Percentiles rank a stretch among this genome's conserved stretches.
Conservation (phyloP, 768 basidiomycete genomes). For the Mycena venus region DNA sequence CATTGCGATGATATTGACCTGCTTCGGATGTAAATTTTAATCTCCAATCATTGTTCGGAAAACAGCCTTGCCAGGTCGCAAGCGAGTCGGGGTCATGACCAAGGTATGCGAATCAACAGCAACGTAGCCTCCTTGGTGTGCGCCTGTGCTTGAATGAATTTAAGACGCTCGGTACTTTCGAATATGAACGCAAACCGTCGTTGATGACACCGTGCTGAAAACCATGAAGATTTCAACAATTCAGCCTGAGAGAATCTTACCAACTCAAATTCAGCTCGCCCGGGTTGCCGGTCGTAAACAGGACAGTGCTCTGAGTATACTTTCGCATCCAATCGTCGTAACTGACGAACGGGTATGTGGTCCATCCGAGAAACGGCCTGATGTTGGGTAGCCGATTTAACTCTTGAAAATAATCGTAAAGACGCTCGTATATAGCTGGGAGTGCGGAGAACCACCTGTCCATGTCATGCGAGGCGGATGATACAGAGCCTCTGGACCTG, state of each 20-base stretch:
- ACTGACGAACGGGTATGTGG: slow-evolving; percentile 10
- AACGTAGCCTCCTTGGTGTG: slow-evolving; percentile 29
- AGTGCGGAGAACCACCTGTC: slow-evolving; percentile 24
- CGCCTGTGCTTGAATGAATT: not conserved
- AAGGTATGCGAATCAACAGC: slow-evolving; percentile 26
- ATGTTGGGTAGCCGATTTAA: slow-evolving; percentile 25
- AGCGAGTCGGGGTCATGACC: slow-evolving; percentile 25
- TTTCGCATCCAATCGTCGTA: slow-evolving; percentile 23
- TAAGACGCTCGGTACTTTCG: not conserved
- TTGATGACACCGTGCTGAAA: slow-evolving; percentile 32
- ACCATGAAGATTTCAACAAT: not conserved
- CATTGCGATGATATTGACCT: slow-evolving; percentile 28
- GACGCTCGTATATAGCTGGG: not conserved
- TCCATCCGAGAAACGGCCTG: slow-evolving; percentile 28
- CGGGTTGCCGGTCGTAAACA: slow-evolving; percentile 29
- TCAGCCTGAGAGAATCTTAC: not conserved
- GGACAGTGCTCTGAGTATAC: slow-evolving; percentile 21
- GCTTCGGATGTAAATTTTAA: not conserved
- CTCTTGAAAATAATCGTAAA: slow-evolving; percentile 6
- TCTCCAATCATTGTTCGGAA: not conserved
- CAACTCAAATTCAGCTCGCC: slow-evolving; percentile 20
- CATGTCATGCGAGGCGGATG: slow-evolving; percentile 26
- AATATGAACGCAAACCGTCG: slow-evolving; percentile 16
- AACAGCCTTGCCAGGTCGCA: slow-evolving; percentile 23
- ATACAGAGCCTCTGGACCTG: slow-evolving; percentile 17